Conservation (phyloP, 805 yeast species). For the Tetrapisispora pingtungensis region DNA sequence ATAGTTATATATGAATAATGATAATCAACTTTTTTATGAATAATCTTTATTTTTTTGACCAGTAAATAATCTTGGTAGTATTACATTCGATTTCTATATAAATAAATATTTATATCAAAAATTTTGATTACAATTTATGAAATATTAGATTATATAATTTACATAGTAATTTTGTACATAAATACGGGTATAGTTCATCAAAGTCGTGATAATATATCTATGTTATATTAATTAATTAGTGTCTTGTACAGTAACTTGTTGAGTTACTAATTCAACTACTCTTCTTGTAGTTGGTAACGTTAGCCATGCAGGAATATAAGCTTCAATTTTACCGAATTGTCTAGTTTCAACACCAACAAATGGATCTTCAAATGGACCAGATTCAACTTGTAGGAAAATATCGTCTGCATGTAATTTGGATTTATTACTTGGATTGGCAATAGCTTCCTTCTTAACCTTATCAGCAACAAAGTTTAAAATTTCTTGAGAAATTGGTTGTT, state of each 20-base stretch:
- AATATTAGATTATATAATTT: background rate
- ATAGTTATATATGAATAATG: too few relatives aligned
- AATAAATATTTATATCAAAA: background rate
- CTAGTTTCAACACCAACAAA: constrained; percentile 64
- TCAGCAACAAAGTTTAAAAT: constrained; percentile 76
- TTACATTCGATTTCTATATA: too few relatives aligned
- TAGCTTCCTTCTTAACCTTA: constrained; percentile 65
- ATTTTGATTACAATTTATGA: background rate
- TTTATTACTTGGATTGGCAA: constrained; percentile 42
- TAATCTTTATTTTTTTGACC: too few relatives aligned
- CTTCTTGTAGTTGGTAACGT: constrained; percentile 81
- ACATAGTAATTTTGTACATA: background rate
- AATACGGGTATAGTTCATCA: background rate
- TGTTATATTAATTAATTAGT: constrained; percentile 1
- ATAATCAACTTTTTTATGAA: too few relatives aligned
- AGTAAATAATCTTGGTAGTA: too few relatives aligned
- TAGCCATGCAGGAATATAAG: constrained; percentile 92
- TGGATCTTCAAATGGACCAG: constrained; percentile 76
- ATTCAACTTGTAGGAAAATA: constrained; percentile 58
- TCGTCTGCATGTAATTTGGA: constrained; percentile 37
- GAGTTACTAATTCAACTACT: constrained; percentile 79
- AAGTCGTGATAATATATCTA: background rate
- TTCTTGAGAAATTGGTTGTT: constrained; percentile 77
- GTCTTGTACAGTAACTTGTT: constrained; percentile 51
- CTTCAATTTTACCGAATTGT: constrained; percentile 73